Conservation (phyloP, 2,329 filamentous ascomycete species). For the Ophioceras dolichostomum region DNA sequence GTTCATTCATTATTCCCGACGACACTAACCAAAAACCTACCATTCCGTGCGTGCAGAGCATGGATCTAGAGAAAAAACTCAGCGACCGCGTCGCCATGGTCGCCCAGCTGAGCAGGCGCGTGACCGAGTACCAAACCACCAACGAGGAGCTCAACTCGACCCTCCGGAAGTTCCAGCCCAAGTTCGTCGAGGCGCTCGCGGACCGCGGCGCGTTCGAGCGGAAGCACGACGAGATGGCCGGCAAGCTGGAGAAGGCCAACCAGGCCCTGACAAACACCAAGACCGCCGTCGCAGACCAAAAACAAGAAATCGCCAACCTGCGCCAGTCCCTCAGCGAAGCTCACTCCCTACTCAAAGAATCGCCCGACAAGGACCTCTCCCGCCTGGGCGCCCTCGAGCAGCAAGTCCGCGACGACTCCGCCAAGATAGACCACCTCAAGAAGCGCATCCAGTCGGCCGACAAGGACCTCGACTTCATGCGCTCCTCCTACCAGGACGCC, state of each 20-base stretch:
- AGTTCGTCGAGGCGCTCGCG: conserved; percentile 34
- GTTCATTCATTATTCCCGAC: too few relatives aligned
- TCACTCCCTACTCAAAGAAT: conserved; percentile 19
- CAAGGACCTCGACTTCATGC: conserved; percentile 42
- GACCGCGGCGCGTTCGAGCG: conserved; percentile 36
- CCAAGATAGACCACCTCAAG: conserved; percentile 24
- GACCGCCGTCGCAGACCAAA: conserved; percentile 23
- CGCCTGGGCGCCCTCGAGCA: conserved; percentile 27
- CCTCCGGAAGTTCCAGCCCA: conserved; percentile 29
- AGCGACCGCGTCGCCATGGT: too few relatives aligned
- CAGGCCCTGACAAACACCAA: conserved; percentile 24
- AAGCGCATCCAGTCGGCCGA: conserved; percentile 22
- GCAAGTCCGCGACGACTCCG: conserved; percentile 24
- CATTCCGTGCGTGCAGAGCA: too few relatives aligned
- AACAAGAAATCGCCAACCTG: conserved; percentile 21
- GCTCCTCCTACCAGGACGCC: conserved; percentile 45
- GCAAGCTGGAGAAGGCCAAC: conserved; percentile 15
- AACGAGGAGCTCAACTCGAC: conserved; percentile 32
- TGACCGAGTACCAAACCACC: too few relatives aligned
- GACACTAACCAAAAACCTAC: too few relatives aligned
- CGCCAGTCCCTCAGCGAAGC: conserved; percentile 23
- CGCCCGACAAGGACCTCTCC: conserved; percentile 22
- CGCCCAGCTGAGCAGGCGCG: too few relatives aligned
- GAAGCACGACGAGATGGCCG: conserved; percentile 24
- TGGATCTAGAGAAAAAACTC: conserved; percentile 21